These are phyloP conservation scores for Coelastrella sp. DNA, from an alignment of 139 green algal genomes.

Conservation along the genomic window DNA sequence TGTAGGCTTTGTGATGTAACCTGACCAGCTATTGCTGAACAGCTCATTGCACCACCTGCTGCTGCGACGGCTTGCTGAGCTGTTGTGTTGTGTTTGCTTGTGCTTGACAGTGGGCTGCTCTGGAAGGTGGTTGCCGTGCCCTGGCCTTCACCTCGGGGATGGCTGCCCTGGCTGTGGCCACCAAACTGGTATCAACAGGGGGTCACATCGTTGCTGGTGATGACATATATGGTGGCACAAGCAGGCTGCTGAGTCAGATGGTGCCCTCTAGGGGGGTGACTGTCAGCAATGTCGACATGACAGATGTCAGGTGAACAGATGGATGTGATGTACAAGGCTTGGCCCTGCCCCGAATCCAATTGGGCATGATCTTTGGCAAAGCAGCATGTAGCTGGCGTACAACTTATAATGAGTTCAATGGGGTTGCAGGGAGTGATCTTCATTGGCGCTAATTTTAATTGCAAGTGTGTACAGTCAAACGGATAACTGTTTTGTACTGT, in stretches of 20 bases:
- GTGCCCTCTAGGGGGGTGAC: constrained; percentile 55
- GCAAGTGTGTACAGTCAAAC: too few relatives aligned
- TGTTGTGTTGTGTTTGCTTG: background rate
- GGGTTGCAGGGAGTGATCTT: too few relatives aligned
- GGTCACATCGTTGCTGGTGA: constrained; percentile 92
- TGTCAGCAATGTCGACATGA: constrained; percentile 95
- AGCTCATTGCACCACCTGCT: too few relatives aligned
- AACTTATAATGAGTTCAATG: too few relatives aligned
- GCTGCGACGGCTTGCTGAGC: background rate
- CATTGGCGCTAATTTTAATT: too few relatives aligned
- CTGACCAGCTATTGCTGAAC: too few relatives aligned
- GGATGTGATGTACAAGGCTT: background rate
- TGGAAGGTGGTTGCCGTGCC: constrained; percentile 87
- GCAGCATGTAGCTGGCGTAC: too few relatives aligned
- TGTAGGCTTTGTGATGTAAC: too few relatives aligned
- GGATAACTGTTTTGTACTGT: too few relatives aligned
- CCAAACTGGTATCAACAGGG: constrained; percentile 71
- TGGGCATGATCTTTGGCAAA: too few relatives aligned
- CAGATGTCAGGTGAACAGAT: constrained; percentile 76
- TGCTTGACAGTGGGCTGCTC: constrained; percentile 79
- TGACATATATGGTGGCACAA: constrained; percentile 98
- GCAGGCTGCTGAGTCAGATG: constrained; percentile 82
- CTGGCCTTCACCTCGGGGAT: constrained; percentile 97
- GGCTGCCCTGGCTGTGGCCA: constrained; percentile 86
- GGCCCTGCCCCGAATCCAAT: too few relatives aligned